phyloP scores from a whole-genome alignment of 768 basidiomycete genomes.

The Tulasnella calospora region DNA sequence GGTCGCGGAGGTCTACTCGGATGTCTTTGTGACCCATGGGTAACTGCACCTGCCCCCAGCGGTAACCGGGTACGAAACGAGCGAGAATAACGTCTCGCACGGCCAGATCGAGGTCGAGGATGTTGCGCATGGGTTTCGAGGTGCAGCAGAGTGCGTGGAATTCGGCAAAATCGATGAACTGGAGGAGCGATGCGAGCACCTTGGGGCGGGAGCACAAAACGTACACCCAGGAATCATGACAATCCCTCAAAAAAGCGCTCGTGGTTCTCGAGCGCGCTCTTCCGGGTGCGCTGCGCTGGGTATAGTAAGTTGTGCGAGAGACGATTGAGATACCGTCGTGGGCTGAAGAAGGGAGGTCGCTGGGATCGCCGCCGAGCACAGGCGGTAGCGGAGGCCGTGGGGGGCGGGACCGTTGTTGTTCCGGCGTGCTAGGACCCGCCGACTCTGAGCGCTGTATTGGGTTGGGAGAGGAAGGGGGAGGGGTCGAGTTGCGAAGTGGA shows the following conservation, averaged over 20 bases:
- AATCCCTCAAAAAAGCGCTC: neutral
- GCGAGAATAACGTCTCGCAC: slow-evolving; percentile 42
- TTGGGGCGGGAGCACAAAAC: slow-evolving; percentile 38
- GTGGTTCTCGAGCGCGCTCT: neutral
- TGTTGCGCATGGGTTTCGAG: slow-evolving; percentile 37
- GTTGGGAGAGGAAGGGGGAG: neutral
- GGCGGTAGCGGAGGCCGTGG: neutral
- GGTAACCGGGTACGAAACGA: slow-evolving; percentile 56
- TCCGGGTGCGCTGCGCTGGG: neutral
- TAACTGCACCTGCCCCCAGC: slow-evolving; percentile 41
- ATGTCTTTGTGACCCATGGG: slow-evolving; percentile 39
- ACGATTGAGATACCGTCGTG: neutral
- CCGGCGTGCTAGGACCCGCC: neutral
- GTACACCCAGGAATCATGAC: slow-evolving; percentile 27
- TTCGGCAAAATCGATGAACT: slow-evolving; percentile 39
- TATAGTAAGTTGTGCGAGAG: neutral
- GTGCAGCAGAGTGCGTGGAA: slow-evolving; percentile 42
- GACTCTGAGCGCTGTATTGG: neutral
- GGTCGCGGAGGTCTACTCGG: slow-evolving; percentile 52
- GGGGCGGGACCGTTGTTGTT: neutral
- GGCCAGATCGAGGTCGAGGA: slow-evolving; percentile 36
- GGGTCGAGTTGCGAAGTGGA: neutral
- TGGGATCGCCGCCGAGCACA: neutral
- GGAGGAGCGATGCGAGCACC: slow-evolving; percentile 38
- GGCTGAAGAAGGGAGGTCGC: neutral